Evolutionary conservation across 352 stramenopile genomes (phyloP), one percentile per base, ranked within the genome.

Genomic region (Globisporangium paddicum): DNA sequence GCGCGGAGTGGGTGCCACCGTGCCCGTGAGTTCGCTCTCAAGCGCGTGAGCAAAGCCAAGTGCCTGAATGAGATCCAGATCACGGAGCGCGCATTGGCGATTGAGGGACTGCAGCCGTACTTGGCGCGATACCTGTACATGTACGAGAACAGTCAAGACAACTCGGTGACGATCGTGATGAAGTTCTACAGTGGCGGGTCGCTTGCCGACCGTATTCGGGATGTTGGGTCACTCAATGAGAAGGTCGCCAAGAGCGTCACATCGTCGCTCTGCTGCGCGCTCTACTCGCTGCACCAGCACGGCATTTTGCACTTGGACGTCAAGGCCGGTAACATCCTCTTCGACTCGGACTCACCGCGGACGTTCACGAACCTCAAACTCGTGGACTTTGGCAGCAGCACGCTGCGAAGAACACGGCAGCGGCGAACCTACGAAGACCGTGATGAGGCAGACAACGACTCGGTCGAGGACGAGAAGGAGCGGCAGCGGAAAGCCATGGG

Each of bases 271-370:
- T 87, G 77, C 35, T 58, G 69, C 16, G 75, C 72, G 23, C 64
- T 89, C 23, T 68, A 67, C 32, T 34, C 80, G 41, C 65, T 86
- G 19, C 79, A 89, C 58, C 67, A 73, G 54, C 60, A 86, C 48
- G 35, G 65, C 28, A 69, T 89, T 19, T 60, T 89, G 28, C 79
- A 87, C 46, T 55, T 89, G 51, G 77, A 89, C 58, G 66, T 89
- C 42, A 89, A 87, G 60, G 73, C 77, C 4, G 71, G 63, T 37
- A 89, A 89, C 56, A 76, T 87, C 42, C 53, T 89, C 11, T 89
- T 89, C 28, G 79, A 89, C 55, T 60, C 67, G 9, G 62, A 72
- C 26, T 60, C 55, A 25, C 54, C 55, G 3, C 58, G 58, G 32
- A 65, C 59, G 40, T 85, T 86, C 45, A 53, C 55, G 18, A 79